phyloP scores from a whole-genome alignment of 116 monocot species.

The Papilionanthe hybrid region DNA sequence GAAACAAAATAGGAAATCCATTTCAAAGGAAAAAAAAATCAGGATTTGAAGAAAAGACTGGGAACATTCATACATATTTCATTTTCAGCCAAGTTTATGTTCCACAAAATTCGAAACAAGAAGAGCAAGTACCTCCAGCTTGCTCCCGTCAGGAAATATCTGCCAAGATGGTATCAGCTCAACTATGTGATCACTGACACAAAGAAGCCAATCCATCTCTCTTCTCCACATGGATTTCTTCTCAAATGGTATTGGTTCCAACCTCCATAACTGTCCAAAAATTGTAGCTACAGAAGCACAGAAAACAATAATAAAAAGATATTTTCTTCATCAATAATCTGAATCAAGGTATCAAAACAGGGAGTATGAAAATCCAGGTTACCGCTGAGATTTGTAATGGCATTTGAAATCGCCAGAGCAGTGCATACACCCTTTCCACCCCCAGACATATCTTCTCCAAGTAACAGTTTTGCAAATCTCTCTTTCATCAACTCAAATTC shows the following conservation, averaged over 20 bases:
- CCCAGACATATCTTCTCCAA: conserved; percentile 70
- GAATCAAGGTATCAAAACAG: no score
- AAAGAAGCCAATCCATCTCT: conserved; percentile 58
- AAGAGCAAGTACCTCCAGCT: conserved; percentile 29
- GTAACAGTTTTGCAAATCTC: conserved; percentile 47
- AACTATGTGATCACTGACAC: conserved; percentile 50
- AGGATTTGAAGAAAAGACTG: no score
- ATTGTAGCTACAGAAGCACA: conserved; percentile 33
- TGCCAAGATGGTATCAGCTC: conserved; percentile 43
- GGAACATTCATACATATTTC: no score
- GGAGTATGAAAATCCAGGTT: neutral
- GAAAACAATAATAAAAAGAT: neutral
- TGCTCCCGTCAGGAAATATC: conserved; percentile 50
- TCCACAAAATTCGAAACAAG: no score
- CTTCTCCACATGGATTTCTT: conserved; percentile 57
- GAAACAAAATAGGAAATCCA: no score
- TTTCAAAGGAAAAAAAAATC: no score
- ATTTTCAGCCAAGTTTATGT: no score
- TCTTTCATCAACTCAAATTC: conserved; percentile 53
- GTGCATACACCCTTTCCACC: conserved; percentile 55
- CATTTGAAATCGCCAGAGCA: conserved; percentile 54
- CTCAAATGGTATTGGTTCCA: conserved; percentile 35
- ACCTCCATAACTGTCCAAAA: conserved; percentile 46
- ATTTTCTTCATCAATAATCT: no score
- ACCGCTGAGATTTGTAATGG: conserved; percentile 68